Conservation (phyloP, 768 basidiomycete genomes). For the Naganishia vishniacii region DNA sequence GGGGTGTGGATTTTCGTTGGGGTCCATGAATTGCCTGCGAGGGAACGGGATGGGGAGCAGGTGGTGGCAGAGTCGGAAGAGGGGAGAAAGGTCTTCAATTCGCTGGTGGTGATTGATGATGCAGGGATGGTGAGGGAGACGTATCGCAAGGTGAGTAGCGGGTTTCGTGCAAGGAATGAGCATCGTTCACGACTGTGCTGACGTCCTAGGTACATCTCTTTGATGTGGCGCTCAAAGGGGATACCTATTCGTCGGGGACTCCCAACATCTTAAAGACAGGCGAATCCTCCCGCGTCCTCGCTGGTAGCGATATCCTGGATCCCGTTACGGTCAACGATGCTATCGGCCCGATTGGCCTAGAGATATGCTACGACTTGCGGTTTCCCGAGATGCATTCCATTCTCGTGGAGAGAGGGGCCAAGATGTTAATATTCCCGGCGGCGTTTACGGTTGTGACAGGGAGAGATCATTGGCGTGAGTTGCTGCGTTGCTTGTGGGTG, state of each 20-base stretch:
- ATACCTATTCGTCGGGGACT: constrained; percentile 25
- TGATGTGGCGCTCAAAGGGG: constrained; percentile 36
- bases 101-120: constrained; percentile 36
- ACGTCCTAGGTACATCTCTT: constrained; percentile 39
- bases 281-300: constrained; percentile 36
- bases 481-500: neutral
- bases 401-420: constrained; percentile 35
- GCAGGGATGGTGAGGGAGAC: constrained; percentile 31
- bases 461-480: constrained; percentile 44
- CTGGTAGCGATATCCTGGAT: constrained; percentile 32
- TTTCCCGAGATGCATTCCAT: constrained; percentile 44
- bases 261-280: constrained; percentile 33
- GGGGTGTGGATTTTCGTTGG: constrained; percentile 37
- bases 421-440: constrained; percentile 38
- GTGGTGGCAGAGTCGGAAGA: constrained; percentile 26
- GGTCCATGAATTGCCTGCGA: constrained; percentile 38
- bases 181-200: neutral
- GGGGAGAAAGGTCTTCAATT: constrained; percentile 39
- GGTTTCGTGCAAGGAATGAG: neutral
- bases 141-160: constrained; percentile 39
- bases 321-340: constrained; percentile 30
- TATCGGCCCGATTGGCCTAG: constrained; percentile 39
- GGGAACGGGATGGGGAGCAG: constrained; percentile 25
- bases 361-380: constrained; percentile 47
- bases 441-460: constrained; percentile 46